Base-by-base conservation (phyloP, 495 filamentous ascomycete species). In the Mycothermus thermophilus region DNA sequence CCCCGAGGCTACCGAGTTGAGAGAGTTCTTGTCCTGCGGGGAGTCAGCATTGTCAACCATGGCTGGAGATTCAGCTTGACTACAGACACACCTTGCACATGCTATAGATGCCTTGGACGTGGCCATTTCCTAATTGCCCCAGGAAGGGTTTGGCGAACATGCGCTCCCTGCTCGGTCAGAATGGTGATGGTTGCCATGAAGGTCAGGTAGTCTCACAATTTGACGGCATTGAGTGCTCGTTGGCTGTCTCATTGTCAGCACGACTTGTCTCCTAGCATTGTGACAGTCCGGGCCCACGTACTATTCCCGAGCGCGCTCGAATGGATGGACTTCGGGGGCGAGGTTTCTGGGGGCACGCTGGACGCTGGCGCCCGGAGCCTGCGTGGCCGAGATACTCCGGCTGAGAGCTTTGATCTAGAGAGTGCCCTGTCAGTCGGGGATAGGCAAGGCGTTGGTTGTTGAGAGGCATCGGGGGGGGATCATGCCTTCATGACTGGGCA, bases 121-220 rank as follows among this genome's bases (percentile, higher is more conserved):
- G 90, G 19, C 90, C 90, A 31, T 72, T 72, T 19, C 86, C 88
- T 33, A 97, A 71, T 47, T 93, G 81, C 0, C 66, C 79, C 27
- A 97, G 59, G 53, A 97, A 97, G 4, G 90, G 90, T 34, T 83
- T 76, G 14, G 90, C 88, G 51, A 96, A 95, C 75, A 97, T 86
- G 43, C 90, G 79, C 57, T 95, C 83, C 34, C 47, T 50, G 17
- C 13, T 11, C 0, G 15, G 2, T n/a, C 36, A 45, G 16, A 51
- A 39, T 24, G 9, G 10, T 9, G 8, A n/a, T 19, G 5, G 4
- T 23, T 5, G 11, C 4, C 7, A 8, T n/a, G 4, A 13, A 1
- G 13, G n/a, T 8, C 4, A 8, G 9, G 15, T 25, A 15, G 31
- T 20, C 48, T 48, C 37, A 51, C 42, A 97, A 57, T 48, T 97